A percentile compares a stretch with the other conserved stretches of the same genome.
Conservation (phyloP, 116 monocot genomes). For the Trichopus zeylanicus region DNA sequence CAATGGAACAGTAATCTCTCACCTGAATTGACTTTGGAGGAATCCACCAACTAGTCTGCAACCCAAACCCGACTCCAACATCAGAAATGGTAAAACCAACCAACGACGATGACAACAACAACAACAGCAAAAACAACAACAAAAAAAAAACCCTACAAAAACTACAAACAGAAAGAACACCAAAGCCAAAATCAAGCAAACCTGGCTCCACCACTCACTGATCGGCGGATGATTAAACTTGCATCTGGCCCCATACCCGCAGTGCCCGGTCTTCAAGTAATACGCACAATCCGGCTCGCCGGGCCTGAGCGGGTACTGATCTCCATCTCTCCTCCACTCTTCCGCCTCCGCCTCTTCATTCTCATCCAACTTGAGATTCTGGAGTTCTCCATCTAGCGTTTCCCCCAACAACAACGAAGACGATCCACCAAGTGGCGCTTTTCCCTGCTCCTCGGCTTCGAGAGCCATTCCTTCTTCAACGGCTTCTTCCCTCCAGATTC, state of each 20-base stretch:
- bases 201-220: not conserved
- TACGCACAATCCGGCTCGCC: slow-evolving; percentile 18
- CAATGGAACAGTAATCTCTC: not conserved
- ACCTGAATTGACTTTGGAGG: not conserved
- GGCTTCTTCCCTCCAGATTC: not conserved
- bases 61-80: too few relatives aligned
- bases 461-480: not conserved
- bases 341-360: not conserved
- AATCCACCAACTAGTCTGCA: not conserved
- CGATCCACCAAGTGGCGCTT: not conserved
- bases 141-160: not conserved
- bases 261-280: slow-evolving; percentile 19
- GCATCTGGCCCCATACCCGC: slow-evolving; percentile 13
- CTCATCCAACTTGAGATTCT: not conserved
- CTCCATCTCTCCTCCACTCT: not conserved
- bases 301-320: slow-evolving; percentile 13
- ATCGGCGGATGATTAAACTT: slow-evolving; percentile 14
- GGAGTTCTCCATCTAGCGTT: not conserved
- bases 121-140: not conserved
- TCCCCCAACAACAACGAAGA: not conserved
- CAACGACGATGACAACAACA: too few relatives aligned
- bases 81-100: too few relatives aligned
- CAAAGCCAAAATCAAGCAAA: not conserved
- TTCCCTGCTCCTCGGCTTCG: not conserved
- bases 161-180: not conserved